Evolutionary conservation across 352 stramenopile genomes (phyloP).

Genomic region (Pythium folliculosum): DNA sequence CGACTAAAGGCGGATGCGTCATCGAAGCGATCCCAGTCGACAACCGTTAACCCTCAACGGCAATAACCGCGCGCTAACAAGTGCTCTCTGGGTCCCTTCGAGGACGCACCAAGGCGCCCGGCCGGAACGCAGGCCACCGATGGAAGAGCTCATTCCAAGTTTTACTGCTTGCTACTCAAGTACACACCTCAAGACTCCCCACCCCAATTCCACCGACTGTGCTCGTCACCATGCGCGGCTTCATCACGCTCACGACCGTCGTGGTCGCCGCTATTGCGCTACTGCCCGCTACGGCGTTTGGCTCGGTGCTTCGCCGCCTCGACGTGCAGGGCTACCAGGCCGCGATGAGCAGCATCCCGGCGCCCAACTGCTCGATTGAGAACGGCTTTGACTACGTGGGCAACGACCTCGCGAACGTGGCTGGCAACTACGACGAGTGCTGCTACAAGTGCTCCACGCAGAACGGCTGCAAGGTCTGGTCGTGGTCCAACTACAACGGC

Average conservation of each 20-base stretch:
- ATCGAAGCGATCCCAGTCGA: too few relatives aligned
- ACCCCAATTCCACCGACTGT: neutral
- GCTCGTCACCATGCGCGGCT: neutral
- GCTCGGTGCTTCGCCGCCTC: neutral
- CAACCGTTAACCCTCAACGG: too few relatives aligned
- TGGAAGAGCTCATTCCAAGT: constrained; percentile 8
- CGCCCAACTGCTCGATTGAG: constrained; percentile 1
- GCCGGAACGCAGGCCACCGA: too few relatives aligned
- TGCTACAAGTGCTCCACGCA: neutral
- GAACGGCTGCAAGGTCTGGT: neutral
- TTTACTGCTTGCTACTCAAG: constrained; percentile 5
- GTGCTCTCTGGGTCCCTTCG: too few relatives aligned
- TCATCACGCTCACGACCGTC: neutral
- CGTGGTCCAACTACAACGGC: constrained; percentile 50
- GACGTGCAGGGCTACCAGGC: neutral
- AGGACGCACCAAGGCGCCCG: too few relatives aligned
- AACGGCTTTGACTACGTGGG: neutral
- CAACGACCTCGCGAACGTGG: neutral
- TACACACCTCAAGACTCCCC: too few relatives aligned
- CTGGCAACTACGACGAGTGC: neutral
- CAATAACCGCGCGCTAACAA: too few relatives aligned
- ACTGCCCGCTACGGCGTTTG: too few relatives aligned
- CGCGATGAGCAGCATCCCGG: neutral
- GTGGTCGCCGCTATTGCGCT: neutral
- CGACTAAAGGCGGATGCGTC: too few relatives aligned